These are phyloP conservation scores for Microbotryomycetes sp. DNA, from an alignment of 1,284 basidiomycete genomes.

Conservation along the genomic window DNA sequence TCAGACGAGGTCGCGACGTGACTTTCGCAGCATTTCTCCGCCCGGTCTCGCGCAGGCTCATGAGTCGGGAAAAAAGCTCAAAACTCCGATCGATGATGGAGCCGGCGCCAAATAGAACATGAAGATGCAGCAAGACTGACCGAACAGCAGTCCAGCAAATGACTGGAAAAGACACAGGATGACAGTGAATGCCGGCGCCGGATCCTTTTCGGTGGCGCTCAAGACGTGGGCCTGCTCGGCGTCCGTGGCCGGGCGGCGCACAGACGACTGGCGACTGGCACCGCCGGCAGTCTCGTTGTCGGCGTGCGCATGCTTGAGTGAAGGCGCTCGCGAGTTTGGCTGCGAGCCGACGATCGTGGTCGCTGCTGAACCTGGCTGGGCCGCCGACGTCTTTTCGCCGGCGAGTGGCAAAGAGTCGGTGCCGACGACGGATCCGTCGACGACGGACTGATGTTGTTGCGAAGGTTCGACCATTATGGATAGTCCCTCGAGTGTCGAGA, in stretches of 20 bases:
- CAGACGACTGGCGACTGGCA: background rate
- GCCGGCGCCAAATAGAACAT: too few species aligned
- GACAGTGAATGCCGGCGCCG: constrained; percentile 25
- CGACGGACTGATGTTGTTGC: too few species aligned
- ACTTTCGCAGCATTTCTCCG: too few species aligned
- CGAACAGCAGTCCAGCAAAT: constrained; percentile 25
- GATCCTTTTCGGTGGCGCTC: constrained; percentile 18
- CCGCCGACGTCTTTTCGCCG: background rate
- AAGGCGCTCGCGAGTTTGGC: constrained; percentile 16
- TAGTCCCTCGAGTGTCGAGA: too few species aligned
- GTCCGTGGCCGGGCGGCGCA: background rate
- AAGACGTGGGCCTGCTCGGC: background rate
- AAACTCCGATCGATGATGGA: too few species aligned
- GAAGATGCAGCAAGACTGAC: too few species aligned
- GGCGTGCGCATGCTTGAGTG: constrained; percentile 14
- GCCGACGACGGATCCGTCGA: too few species aligned
- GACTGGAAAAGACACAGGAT: constrained; percentile 30
- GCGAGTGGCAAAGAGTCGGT: background rate
- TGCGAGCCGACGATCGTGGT: background rate
- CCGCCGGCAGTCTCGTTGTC: constrained; percentile 3
- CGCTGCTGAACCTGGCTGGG: background rate
- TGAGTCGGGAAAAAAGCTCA: too few species aligned
- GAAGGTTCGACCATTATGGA: too few species aligned
- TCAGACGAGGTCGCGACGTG: too few species aligned
- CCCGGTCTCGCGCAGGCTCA: too few species aligned